Evolutionary conservation across 208 protist species (phyloP).

Genomic region (Entamoeba histolytica): DNA sequence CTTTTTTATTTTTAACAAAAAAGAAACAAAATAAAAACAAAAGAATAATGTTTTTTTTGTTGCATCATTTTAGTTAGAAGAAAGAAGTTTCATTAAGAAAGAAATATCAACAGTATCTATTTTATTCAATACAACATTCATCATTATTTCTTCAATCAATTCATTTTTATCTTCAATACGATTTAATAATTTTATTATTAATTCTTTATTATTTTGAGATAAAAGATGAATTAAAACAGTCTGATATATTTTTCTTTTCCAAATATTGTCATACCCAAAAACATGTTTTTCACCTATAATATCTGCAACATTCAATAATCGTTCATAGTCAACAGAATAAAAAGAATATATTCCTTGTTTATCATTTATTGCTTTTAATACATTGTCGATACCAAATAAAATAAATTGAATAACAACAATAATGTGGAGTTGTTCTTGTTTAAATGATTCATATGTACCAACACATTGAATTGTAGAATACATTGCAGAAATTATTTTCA

Average conservation of each 20-base stretch:
- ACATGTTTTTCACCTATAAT: not conserved
- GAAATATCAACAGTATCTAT: too few species aligned
- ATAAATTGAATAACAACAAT: not conserved
- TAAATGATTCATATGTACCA: not conserved
- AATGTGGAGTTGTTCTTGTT: not conserved
- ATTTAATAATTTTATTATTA: not conserved
- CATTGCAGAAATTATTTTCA: not conserved
- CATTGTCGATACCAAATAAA: not conserved
- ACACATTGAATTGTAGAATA: not conserved
- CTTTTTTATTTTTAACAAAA: too few species aligned
- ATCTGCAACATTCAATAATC: not conserved
- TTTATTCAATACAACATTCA: too few species aligned
- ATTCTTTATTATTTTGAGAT: not conserved
- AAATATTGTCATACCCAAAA: not conserved
- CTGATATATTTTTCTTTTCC: not conserved
- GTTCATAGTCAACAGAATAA: not conserved
- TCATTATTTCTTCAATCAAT: too few species aligned
- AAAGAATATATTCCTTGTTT: not conserved
- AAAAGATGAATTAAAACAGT: not conserved
- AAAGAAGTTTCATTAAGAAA: too few species aligned
- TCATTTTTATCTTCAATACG: not conserved
- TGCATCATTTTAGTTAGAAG: too few species aligned
- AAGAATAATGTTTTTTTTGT: too few species aligned
- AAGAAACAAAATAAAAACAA: too few species aligned
- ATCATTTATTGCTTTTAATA: not conserved